Evolutionary conservation across 345 rosid species (phyloP).

Genomic region (Citropsis articulata): DNA sequence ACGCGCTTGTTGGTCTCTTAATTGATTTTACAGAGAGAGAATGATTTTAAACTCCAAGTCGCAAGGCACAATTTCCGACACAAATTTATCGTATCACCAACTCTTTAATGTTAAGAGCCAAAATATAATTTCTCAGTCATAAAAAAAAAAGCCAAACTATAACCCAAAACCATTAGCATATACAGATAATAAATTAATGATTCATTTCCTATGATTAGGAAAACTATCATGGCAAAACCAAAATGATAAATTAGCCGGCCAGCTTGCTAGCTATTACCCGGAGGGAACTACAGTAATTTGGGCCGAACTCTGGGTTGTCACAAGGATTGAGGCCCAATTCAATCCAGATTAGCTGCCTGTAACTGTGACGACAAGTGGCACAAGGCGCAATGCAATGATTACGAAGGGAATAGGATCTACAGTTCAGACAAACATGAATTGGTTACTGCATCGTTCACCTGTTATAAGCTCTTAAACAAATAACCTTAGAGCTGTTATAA

Average conservation of each 20-base stretch:
- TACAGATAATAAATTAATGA: neutral
- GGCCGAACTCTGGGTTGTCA: neutral
- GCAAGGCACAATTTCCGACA: neutral
- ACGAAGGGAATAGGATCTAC: neutral
- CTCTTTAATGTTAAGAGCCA: neutral
- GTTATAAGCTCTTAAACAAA: neutral
- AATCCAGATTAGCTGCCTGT: neutral
- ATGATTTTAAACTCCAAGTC: neutral
- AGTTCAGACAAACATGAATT: neutral
- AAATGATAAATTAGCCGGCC: fast-evolving
- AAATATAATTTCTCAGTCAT: neutral
- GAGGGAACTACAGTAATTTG: neutral
- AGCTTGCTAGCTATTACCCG: neutral
- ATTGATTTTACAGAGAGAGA: neutral
- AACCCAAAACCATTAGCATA: neutral
- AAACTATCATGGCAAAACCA: neutral
- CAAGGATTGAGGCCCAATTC: neutral
- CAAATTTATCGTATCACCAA: neutral
- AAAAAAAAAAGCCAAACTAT: neutral
- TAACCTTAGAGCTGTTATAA: neutral
- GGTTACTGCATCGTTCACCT: no score
- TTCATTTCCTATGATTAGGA: neutral
- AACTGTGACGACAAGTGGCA: neutral
- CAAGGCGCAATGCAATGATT: neutral
- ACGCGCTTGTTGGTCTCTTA: no score